These are phyloP conservation scores for Trametes sanguinea DNA, from an alignment of 768 basidiomycete species.

Conservation along the genomic window DNA sequence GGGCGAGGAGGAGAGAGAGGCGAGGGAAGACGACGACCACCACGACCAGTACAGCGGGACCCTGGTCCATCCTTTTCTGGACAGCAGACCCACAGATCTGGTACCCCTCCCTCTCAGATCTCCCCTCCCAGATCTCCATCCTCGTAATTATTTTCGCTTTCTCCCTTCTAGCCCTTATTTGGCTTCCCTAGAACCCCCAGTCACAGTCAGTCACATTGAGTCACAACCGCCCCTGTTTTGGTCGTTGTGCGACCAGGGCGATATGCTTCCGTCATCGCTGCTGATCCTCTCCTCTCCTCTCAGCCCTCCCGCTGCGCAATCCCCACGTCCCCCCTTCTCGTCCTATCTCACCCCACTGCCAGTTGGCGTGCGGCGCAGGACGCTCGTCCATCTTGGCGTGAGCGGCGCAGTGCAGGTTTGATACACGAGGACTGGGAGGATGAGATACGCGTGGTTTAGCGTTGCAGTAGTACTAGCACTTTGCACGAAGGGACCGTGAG, in stretches of 20 bases:
- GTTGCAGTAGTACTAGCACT: background rate
- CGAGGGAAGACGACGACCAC: no score
- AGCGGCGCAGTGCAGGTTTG: background rate
- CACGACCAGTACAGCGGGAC: background rate
- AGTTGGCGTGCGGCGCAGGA: background rate
- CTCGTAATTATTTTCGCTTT: constrained; percentile 19
- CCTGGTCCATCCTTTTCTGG: background rate
- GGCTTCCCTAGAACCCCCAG: background rate
- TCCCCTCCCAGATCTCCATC: background rate
- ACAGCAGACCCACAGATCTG: background rate
- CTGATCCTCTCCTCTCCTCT: constrained; percentile 4
- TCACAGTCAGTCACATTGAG: constrained; percentile 16
- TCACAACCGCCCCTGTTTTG: background rate
- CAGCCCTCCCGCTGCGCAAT: background rate
- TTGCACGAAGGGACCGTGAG: background rate
- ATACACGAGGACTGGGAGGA: background rate
- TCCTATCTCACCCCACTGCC: background rate
- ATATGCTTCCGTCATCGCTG: constrained; percentile 5
- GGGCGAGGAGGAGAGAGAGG: constrained; percentile 10
- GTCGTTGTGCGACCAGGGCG: background rate
- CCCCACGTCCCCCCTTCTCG: background rate
- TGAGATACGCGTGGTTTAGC: constrained; percentile 15
- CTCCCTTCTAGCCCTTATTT: constrained; percentile 13
- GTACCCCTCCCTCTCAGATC: constrained; percentile 1
- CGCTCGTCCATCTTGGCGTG: background rate